Conservation (phyloP, 352 stramenopile species). For the Globisporangium viniferum region DNA sequence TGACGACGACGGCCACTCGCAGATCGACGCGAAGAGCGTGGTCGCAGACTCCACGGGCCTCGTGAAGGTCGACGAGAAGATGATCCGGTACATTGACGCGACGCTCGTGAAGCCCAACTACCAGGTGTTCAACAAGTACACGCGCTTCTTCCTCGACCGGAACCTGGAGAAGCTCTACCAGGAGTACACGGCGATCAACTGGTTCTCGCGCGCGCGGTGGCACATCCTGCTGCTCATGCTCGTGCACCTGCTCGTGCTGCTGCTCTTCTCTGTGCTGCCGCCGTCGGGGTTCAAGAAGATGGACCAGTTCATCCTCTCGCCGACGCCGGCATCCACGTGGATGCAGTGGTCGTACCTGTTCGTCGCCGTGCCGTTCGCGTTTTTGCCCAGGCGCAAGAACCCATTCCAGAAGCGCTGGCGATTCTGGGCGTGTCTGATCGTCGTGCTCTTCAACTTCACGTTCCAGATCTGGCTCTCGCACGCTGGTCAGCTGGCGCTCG, state of each 20-base stretch:
- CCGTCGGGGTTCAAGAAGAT: constrained; percentile 58
- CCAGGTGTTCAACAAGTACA: constrained; percentile 79
- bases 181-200: constrained; percentile 82
- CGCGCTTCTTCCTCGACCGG: constrained; percentile 71
- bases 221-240: constrained; percentile 71
- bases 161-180: constrained; percentile 80
- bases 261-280: constrained; percentile 63
- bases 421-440: constrained; percentile 67
- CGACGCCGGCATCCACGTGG: constrained; percentile 35
- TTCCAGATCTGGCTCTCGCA: constrained; percentile 78
- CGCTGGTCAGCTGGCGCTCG: constrained; percentile 48
- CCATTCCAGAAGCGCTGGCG: constrained; percentile 76
- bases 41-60: constrained; percentile 8
- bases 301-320: constrained; percentile 66
- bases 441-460: constrained; percentile 73
- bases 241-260: constrained; percentile 64
- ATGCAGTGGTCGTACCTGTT: constrained; percentile 74
- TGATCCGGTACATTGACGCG: constrained; percentile 71
- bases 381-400: constrained; percentile 58
- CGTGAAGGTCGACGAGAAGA: constrained; percentile 35
- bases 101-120: constrained; percentile 69
- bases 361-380: constrained; percentile 69
- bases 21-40: neutral
- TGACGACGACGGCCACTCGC: neutral
- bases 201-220: constrained; percentile 72